phyloP scores from a whole-genome alignment of 1,284 basidiomycete species.

The Trametes versicolor region DNA sequence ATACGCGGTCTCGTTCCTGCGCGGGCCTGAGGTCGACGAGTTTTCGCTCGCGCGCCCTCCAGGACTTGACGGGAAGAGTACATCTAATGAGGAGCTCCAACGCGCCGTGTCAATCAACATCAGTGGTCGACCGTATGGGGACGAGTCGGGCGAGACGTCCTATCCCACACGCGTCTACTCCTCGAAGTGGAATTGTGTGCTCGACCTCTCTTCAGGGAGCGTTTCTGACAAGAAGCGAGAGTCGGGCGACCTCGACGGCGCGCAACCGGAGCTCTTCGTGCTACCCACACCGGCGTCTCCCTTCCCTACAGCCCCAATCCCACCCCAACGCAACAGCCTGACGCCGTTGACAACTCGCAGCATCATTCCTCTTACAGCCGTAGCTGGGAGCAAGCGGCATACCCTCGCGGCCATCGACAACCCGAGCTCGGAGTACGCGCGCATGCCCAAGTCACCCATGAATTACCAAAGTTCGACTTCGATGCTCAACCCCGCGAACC shows the following conservation, averaged over 20 bases:
- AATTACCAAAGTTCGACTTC: conserved; percentile 51
- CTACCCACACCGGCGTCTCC: conserved; percentile 80
- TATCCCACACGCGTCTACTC: conserved; percentile 81
- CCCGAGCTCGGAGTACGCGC: conserved; percentile 30
- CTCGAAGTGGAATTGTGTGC: conserved; percentile 88
- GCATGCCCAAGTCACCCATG: conserved; percentile 41
- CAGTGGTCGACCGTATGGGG: conserved; percentile 69
- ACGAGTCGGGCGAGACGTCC: conserved; percentile 30
- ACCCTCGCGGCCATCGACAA: conserved; percentile 52
- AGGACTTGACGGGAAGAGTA: conserved; percentile 18
- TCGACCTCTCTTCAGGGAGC: conserved; percentile 70
- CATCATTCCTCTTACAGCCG: conserved; percentile 42
- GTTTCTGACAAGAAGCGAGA: conserved; percentile 21
- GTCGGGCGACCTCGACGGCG: conserved; percentile 20
- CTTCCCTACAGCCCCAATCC: conserved; percentile 57
- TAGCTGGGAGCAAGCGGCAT: conserved; percentile 68
- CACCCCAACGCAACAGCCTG: conserved; percentile 17
- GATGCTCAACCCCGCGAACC: conserved; percentile 46
- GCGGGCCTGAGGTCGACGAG: conserved; percentile 64
- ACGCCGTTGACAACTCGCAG: conserved; percentile 41
- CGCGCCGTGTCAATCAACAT: conserved; percentile 84
- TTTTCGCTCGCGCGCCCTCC: conserved; percentile 49
- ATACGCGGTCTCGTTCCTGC: conserved; percentile 83
- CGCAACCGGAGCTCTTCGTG: conserved; percentile 52
- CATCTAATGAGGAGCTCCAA: conserved; percentile 59